A percentile compares a stretch with the other conserved stretches of the same genome.
phyloP scores from a whole-genome alignment of 139 green algal species.

The Eudorina sp. region DNA sequence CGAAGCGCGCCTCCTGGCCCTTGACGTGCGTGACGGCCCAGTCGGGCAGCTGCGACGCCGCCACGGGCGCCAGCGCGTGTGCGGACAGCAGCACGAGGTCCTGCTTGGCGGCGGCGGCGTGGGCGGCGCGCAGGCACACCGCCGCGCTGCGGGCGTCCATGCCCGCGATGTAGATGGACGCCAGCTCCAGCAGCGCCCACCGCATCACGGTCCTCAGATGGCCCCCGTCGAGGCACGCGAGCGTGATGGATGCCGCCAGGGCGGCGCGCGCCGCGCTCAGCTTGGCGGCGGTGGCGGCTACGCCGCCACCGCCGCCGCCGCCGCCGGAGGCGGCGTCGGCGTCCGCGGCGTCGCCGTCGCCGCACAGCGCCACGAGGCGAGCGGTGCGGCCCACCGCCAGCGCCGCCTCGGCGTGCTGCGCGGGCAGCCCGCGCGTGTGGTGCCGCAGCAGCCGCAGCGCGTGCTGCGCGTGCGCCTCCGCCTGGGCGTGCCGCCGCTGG shows the following conservation, averaged over 20 bases:
- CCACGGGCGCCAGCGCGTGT: constrained; percentile 57
- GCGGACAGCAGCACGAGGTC: constrained; percentile 49
- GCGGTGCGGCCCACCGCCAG: constrained; percentile 50
- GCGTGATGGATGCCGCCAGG: constrained; percentile 20
- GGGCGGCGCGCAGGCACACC: constrained; percentile 48
- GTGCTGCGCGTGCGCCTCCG: not conserved
- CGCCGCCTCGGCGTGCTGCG: constrained; percentile 43
- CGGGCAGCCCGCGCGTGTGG: constrained; percentile 52
- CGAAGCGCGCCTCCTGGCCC: constrained; percentile 59
- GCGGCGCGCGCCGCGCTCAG: constrained; percentile 4
- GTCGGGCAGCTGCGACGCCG: constrained; percentile 47
- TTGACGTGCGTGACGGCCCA: constrained; percentile 55
- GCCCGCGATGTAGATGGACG: constrained; percentile 20
- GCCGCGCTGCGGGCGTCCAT: constrained; percentile 23
- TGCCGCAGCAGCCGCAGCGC: constrained; percentile 51
- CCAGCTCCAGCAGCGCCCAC: constrained; percentile 58
- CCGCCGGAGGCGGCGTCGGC: not conserved
- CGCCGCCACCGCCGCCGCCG: not conserved
- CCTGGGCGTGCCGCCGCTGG: constrained; percentile 2
- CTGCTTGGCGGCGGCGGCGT: constrained; percentile 35
- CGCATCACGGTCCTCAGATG: constrained; percentile 49
- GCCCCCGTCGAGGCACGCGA: constrained; percentile 48
- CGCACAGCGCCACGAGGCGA: constrained; percentile 25
- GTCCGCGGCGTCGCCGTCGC: not conserved
- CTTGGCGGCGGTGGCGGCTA: constrained; percentile 24